Evolutionary conservation across 495 filamentous ascomycete genomes (phyloP).

Genomic region (Halenospora varia): DNA sequence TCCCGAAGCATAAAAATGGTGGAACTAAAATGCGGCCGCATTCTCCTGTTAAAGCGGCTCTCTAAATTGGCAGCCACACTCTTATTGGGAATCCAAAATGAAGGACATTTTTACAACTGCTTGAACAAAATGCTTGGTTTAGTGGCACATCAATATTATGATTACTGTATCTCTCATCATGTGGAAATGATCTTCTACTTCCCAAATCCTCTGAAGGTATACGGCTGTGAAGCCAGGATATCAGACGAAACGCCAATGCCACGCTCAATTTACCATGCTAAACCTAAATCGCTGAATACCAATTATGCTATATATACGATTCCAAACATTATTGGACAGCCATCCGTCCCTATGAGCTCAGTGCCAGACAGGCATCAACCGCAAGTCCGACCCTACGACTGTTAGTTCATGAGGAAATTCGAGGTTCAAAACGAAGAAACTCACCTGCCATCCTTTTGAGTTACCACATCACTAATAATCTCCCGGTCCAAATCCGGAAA

Average conservation of each 20-base stretch:
- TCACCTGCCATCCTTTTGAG: conserved; percentile 86
- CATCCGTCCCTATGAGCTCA: conserved; percentile 41
- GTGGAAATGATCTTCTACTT: neutral
- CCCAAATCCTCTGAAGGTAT: neutral
- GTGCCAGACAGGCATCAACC: conserved; percentile 85
- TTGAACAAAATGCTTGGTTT: too few species aligned
- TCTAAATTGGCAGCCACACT: too few species aligned
- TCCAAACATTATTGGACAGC: neutral
- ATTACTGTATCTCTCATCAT: conserved; percentile 11
- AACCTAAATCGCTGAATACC: neutral
- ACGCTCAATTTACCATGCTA: conserved; percentile 23
- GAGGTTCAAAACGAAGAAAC: conserved; percentile 31
- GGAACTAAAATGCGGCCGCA: neutral
- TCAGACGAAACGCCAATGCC: conserved; percentile 15
- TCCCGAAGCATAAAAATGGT: conserved; percentile 3
- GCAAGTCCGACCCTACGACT: conserved; percentile 72
- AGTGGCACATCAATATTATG: conserved; percentile 1
- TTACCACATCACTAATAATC: conserved; percentile 89
- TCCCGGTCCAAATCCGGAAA: conserved; percentile 89
- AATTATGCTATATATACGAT: neutral
- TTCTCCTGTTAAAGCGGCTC: neutral
- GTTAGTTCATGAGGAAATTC: conserved; percentile 15
- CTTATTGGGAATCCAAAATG: too few species aligned
- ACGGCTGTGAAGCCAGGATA: conserved; percentile 6
- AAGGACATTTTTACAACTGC: too few species aligned